phyloP scores from a whole-genome alignment of 148 eudicot species.

The Silene conica region DNA sequence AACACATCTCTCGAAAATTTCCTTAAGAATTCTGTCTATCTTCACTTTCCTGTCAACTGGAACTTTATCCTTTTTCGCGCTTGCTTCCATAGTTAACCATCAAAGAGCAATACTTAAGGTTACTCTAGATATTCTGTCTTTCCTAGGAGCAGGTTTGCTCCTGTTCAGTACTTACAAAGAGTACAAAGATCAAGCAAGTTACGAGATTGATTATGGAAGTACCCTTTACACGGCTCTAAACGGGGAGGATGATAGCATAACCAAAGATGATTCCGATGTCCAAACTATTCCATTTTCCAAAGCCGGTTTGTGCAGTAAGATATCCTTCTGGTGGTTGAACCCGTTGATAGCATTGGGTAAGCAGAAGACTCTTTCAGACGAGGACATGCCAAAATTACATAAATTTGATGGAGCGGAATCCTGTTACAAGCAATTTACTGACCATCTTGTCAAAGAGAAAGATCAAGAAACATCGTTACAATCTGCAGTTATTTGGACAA shows the following conservation, averaged over 20 bases:
- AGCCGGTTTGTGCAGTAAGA: slow-evolving; percentile 43
- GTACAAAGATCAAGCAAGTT: slow-evolving; percentile 30
- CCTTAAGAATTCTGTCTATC: slow-evolving; percentile 41
- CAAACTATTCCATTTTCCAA: slow-evolving; percentile 39
- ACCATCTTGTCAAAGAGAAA: slow-evolving; percentile 38
- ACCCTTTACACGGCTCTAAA: slow-evolving; percentile 43
- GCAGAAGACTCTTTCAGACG: slow-evolving; percentile 53
- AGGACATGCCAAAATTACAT: slow-evolving; percentile 55
- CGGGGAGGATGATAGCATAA: slow-evolving; percentile 21
- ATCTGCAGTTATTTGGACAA: slow-evolving; percentile 54
- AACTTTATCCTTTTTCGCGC: slow-evolving; percentile 29
- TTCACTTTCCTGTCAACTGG: slow-evolving; percentile 26
- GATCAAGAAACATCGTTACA: slow-evolving; percentile 30
- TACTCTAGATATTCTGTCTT: slow-evolving; percentile 42
- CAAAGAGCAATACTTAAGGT: slow-evolving; percentile 34
- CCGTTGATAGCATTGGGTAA: slow-evolving; percentile 63
- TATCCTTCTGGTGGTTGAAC: slow-evolving; percentile 78
- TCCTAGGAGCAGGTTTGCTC: slow-evolving; percentile 55
- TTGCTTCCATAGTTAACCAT: slow-evolving; percentile 27
- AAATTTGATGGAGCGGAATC: slow-evolving; percentile 53
- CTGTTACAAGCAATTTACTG: slow-evolving; percentile 43
- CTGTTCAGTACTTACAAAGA: slow-evolving; percentile 54
- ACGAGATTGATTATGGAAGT: slow-evolving; percentile 15
- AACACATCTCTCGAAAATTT: slow-evolving; percentile 19
- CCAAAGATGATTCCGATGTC: slow-evolving; percentile 21